Evolutionary conservation across 2,329 filamentous ascomycete species (phyloP).

Genomic region (Metarhizium rileyi): DNA sequence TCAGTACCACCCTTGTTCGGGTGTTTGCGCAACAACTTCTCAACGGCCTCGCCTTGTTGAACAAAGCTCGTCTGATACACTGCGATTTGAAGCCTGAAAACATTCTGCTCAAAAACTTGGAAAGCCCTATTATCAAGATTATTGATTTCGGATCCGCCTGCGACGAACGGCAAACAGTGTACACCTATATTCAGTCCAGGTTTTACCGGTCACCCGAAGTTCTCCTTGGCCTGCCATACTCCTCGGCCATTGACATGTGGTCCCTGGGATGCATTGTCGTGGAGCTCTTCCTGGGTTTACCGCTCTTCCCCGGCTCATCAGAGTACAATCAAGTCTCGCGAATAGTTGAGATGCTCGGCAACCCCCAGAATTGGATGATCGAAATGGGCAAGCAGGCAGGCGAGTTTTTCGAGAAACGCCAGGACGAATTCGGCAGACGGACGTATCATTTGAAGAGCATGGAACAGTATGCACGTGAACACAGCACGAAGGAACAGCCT

Average conservation of each 20-base stretch:
- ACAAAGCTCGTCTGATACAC: slow-evolving; percentile 94
- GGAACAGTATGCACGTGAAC: slow-evolving; percentile 95
- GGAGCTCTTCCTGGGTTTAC: slow-evolving; percentile 88
- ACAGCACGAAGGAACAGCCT: slow-evolving; percentile 93
- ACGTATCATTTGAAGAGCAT: slow-evolving; percentile 91
- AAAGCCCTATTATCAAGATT: slow-evolving; percentile 99
- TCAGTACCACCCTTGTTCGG: slow-evolving; percentile 92
- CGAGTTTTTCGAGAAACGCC: slow-evolving; percentile 89
- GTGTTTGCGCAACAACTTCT: slow-evolving; percentile 96
- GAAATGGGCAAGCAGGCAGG: slow-evolving; percentile 97
- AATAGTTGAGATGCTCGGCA: slow-evolving; percentile 95
- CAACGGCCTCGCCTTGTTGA: slow-evolving; percentile 82
- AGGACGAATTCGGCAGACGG: slow-evolving; percentile 85
- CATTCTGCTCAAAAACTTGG: slow-evolving; percentile 92
- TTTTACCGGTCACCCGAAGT: slow-evolving; percentile 98
- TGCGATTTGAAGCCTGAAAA: slow-evolving; percentile 98
- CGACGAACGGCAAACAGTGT: slow-evolving; percentile 95
- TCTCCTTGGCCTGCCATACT: slow-evolving; percentile 88
- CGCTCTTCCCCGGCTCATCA: slow-evolving; percentile 90
- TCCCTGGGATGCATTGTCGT: slow-evolving; percentile 97
- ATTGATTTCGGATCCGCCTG: slow-evolving; percentile 99
- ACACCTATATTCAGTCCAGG: slow-evolving; percentile 96
- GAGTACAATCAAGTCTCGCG: slow-evolving; percentile 98
- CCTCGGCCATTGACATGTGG: slow-evolving; percentile 99
- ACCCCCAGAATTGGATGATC: slow-evolving; percentile 97